Evolutionary conservation across 2,329 filamentous ascomycete genomes (phyloP).

Genomic region (Berkeleyomyces basicola): DNA sequence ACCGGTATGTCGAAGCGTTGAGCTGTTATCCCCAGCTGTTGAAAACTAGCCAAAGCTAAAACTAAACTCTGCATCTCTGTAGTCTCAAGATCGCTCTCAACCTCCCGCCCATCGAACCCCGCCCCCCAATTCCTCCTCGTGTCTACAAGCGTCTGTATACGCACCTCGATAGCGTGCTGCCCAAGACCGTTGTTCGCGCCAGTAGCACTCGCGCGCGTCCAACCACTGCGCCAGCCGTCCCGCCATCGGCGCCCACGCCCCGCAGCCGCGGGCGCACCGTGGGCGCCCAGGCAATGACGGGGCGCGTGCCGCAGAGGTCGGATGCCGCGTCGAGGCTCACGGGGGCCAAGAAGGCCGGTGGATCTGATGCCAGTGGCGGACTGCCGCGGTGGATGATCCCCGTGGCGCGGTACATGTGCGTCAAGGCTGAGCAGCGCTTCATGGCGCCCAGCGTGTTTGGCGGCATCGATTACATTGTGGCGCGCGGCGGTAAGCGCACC

Average conservation of each 20-base stretch:
- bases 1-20: constrained; percentile 37
- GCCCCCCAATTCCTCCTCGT: constrained; percentile 61
- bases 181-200: constrained; percentile 16
- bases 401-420: constrained; percentile 45
- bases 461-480: constrained; percentile 44
- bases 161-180: constrained; percentile 61
- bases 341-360: constrained; percentile 21
- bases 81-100: constrained; percentile 62
- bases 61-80: not conserved
- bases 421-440: constrained; percentile 39
- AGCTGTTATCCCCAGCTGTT: not conserved
- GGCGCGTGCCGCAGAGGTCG: constrained; percentile 30
- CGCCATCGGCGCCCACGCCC: not conserved
- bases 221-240: constrained; percentile 16
- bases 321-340: constrained; percentile 28
- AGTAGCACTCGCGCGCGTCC: constrained; percentile 22
- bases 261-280: not conserved
- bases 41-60: not conserved
- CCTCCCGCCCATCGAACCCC: constrained; percentile 58
- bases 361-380: constrained; percentile 16
- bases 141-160: constrained; percentile 72
- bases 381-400: constrained; percentile 53
- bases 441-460: constrained; percentile 59
- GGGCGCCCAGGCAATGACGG: constrained; percentile 8
- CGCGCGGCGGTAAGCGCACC: constrained; percentile 27